These are phyloP conservation scores for Fusarium sp. DNA, from an alignment of 2,329 filamentous ascomycete genomes.

Conservation along the genomic window DNA sequence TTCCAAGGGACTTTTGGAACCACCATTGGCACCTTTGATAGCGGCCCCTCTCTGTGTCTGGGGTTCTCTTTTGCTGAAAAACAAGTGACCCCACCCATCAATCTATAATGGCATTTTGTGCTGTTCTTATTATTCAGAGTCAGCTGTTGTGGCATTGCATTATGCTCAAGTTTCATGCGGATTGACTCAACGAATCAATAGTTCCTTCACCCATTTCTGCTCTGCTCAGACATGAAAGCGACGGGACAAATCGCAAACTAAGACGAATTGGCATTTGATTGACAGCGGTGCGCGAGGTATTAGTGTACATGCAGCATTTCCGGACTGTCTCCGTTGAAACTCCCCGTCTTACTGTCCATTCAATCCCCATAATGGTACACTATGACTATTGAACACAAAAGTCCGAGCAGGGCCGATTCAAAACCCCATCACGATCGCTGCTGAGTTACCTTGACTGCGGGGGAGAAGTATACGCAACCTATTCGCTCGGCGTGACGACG, in stretches of 20 bases:
- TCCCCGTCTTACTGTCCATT: constrained; percentile 37
- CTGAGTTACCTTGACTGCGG: constrained; percentile 13
- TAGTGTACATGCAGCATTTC: constrained; percentile 18
- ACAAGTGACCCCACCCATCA: constrained; percentile 20
- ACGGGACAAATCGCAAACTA: neutral
- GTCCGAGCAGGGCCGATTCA: constrained; percentile 37
- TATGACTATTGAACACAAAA: constrained; percentile 28
- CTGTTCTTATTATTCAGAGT: constrained; percentile 27
- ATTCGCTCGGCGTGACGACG: constrained; percentile 7
- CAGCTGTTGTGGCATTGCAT: constrained; percentile 10
- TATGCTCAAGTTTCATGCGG: constrained; percentile 11
- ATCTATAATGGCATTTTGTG: constrained; percentile 1
- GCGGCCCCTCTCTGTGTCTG: constrained; percentile 39
- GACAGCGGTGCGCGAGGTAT: neutral
- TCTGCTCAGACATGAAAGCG: constrained; percentile 1
- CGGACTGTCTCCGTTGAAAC: constrained; percentile 39
- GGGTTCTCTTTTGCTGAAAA: constrained; percentile 25
- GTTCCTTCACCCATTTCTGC: constrained; percentile 1
- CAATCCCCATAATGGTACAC: constrained; percentile 17
- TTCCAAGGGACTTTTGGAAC: constrained; percentile 48
- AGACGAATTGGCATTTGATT: neutral
- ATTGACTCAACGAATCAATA: constrained; percentile 6
- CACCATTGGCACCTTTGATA: constrained; percentile 50
- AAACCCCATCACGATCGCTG: constrained; percentile 20
- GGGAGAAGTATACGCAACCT: constrained; percentile 20